Base-by-base conservation (phyloP, 441 rosid species). In the Viola pubescens region DNA sequence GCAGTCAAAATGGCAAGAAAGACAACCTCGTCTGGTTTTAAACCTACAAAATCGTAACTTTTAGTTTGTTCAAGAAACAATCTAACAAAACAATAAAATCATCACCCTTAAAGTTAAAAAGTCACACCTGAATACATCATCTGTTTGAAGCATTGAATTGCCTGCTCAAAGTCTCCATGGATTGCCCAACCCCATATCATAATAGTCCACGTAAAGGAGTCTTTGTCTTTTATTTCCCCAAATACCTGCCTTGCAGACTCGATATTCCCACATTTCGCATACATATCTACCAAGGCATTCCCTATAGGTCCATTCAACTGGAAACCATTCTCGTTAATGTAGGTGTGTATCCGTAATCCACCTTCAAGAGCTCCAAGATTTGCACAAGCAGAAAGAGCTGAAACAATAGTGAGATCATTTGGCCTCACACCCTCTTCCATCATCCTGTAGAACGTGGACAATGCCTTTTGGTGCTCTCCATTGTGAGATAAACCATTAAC, bases 161-260 rank as follows among this genome's bases (percentile, higher is more conserved):
- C 82, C 54, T 81, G 68, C 19, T 63, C 73, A 46, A 63, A 78
- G 40, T 11, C 56, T 48, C 89, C 89, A 74, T 80, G 83, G 63
- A 75, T 37, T 6, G 89, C 84, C 81, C 77, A 82, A 68, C 85
- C 84, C 81, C 84, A 80, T 65, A 87, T 85, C 91, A 87, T 82
- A 54, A 76, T 76, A 72, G 73, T 85, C 91, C 87, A 87, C 41
- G 81, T 75, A 65, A 63, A 63, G 44, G 80, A 63, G 67, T 83
- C 79, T 68, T 75, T 82, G 19, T 71, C 70, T 57, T 65, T 68
- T 48, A 65, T 80, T 66, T 75, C 72, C 37, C 40, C 62, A 48
- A 85, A 87, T 61, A 78, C 81, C 69, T 59, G 60, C 64, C 65
- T 73, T 57, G 89, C 82, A 57, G 75, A 74, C 39, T 77, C 70